Evolutionary conservation across 2,329 filamentous ascomycete genomes (phyloP), one percentile per base, ranked within the genome.

Genomic region (Exophiala sp.): DNA sequence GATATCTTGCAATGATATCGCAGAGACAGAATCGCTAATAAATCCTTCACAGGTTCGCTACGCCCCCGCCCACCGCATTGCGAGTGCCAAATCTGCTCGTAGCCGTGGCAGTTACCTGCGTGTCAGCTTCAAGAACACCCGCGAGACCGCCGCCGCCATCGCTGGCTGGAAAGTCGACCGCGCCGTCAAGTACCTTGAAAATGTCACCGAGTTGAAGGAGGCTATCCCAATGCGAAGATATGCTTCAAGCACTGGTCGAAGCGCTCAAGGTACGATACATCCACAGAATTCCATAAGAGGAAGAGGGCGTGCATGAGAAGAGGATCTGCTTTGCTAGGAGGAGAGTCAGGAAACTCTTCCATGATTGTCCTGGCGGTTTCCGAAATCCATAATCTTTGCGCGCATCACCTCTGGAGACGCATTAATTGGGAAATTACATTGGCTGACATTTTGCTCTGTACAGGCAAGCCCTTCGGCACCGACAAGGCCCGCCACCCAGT

Each of bases 101-200:
- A 88, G 92, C 75, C 91, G 94, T 80, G 94, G 95, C 79, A 91
- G 91, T 76, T 99, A 97, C 85, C 89, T 99, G 71, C 91, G 94
- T 76, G 92, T 97, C 70, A 95, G 89, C 70, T 99, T 96, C 89
- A 99, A 99, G 88, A 99, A 99, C 87, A 99, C 94, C 76, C 91
- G 94, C 74, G 95, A 99, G 84, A 96, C 92, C 67, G 94, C 95
- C 65, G 94, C 97, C 84, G 91, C 91, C 72, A 96, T 99, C 86
- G 97, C 94, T 81, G 92, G 92, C 80, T 96, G 91, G 91, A 96
- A 96, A 84, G 77, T 97, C 73, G 83, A 90, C 80, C 91, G 94
- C 74, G 94, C 94, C 71, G 80, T 96, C 68, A 86, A 86, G 75
- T 99, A 95, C 87, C 89, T 99, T 74, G 89, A 96, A 83, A 97